These are phyloP conservation scores for Phoenix dactylifera DNA, from an alignment of 176 grass and related monocot species.

Conservation along the genomic window DNA sequence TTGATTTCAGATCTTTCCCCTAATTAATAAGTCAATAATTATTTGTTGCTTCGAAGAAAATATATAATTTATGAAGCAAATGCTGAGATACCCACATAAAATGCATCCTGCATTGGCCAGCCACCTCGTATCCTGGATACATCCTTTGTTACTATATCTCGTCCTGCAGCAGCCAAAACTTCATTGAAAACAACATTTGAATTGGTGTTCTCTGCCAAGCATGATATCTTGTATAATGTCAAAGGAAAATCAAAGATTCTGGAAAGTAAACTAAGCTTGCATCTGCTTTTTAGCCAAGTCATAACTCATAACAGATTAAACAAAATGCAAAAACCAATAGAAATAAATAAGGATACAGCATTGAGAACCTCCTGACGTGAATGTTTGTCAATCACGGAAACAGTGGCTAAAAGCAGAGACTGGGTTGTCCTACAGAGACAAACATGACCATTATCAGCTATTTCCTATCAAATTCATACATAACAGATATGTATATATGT, in stretches of 20 bases:
- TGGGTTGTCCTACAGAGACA: slow-evolving; percentile 66
- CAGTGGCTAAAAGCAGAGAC: slow-evolving; percentile 72
- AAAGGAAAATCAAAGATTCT: slow-evolving; percentile 29
- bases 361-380: slow-evolving; percentile 74
- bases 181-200: slow-evolving; percentile 78
- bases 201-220: slow-evolving; percentile 87
- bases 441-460: slow-evolving; percentile 4
- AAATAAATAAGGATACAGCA: slow-evolving; percentile 62
- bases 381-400: slow-evolving; percentile 65
- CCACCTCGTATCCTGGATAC: slow-evolving; percentile 86
- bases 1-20: too few species aligned
- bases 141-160: slow-evolving; percentile 87
- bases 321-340: neutral
- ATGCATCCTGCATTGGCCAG: slow-evolving; percentile 92
- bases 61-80: neutral
- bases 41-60: too few species aligned
- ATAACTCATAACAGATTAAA: slow-evolving; percentile 1
- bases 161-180: slow-evolving; percentile 78
- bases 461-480: too few species aligned
- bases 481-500: too few species aligned
- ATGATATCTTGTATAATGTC: slow-evolving; percentile 49
- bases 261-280: neutral
- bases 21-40: too few species aligned
- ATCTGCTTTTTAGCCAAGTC: slow-evolving; percentile 1
- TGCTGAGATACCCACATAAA: slow-evolving; percentile 54